Percentiles rank a stretch among this genome's conserved stretches.
phyloP scores from a whole-genome alignment of 176 grass and related monocot genomes.

The Aegilops speltoides region DNA sequence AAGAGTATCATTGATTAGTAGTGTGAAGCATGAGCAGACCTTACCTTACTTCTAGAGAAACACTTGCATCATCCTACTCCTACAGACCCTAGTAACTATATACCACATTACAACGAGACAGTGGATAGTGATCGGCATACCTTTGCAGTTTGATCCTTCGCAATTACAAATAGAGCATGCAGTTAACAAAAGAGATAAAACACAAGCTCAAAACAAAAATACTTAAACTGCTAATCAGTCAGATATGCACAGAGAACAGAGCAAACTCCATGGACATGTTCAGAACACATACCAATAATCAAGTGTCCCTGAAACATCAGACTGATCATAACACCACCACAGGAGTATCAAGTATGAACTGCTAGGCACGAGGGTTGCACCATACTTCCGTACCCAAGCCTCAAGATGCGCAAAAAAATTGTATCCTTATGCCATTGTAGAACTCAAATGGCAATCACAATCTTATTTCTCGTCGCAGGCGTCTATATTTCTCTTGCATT shows the following conservation, averaged over 20 bases:
- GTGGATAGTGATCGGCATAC: neutral
- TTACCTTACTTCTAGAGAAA: neutral
- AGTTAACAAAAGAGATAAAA: neutral
- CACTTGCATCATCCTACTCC: neutral
- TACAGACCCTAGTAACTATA: neutral
- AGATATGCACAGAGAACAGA: conserved; percentile 1
- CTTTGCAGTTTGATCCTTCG: neutral
- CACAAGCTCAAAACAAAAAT: neutral
- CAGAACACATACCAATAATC: neutral
- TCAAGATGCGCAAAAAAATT: neutral
- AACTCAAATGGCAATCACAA: conserved; percentile 35
- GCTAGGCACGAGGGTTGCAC: neutral
- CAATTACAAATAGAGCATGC: neutral
- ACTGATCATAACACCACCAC: neutral
- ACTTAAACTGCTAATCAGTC: neutral
- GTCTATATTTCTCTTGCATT: conserved; percentile 76
- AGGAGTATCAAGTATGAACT: neutral
- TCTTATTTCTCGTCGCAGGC: conserved; percentile 57
- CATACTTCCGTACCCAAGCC: neutral
- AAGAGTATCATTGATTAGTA: neutral
- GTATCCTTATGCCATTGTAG: neutral
- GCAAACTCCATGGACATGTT: neutral
- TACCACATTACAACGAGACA: neutral
- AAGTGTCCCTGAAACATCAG: neutral
- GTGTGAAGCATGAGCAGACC: neutral